A percentile compares a stretch with the other conserved stretches of the same genome.
Conservation (phyloP, 2,329 filamentous ascomycete species). For the Sporothrix mexicana region DNA sequence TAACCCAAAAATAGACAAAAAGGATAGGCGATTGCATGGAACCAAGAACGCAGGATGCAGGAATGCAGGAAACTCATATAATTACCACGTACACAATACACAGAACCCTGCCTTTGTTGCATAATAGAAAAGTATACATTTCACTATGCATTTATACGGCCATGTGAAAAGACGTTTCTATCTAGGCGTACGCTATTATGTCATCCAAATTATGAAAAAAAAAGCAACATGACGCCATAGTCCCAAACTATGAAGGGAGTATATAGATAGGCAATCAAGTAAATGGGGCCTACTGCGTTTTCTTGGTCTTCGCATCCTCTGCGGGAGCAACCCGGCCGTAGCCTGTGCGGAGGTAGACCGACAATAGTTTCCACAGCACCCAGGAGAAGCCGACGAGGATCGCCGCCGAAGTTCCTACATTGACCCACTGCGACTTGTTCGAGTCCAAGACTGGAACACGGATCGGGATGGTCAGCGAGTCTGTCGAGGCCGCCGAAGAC, state of each 20-base stretch:
- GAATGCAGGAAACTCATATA: neutral
- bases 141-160: neutral
- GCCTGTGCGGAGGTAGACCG: conserved; percentile 46
- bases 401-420: conserved; percentile 61
- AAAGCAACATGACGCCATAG: neutral
- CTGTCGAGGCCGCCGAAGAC: conserved; percentile 28
- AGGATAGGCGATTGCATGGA: neutral
- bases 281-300: conserved; percentile 34
- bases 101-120: neutral
- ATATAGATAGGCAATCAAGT: neutral
- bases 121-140: neutral
- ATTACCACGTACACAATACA: neutral
- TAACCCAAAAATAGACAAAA: conserved; percentile 4
- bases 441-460: conserved; percentile 70
- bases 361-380: conserved; percentile 66
- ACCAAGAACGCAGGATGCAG: neutral
- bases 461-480: conserved; percentile 59
- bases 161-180: neutral
- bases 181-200: neutral
- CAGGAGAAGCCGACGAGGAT: conserved; percentile 71
- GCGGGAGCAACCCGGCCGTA: conserved; percentile 40
- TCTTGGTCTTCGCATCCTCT: conserved; percentile 38
- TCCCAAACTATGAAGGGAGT: neutral
- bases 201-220: neutral
- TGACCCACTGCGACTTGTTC: conserved; percentile 55